phyloP scores from a whole-genome alignment of 306 rosid species.

The Trifolium pratense region DNA sequence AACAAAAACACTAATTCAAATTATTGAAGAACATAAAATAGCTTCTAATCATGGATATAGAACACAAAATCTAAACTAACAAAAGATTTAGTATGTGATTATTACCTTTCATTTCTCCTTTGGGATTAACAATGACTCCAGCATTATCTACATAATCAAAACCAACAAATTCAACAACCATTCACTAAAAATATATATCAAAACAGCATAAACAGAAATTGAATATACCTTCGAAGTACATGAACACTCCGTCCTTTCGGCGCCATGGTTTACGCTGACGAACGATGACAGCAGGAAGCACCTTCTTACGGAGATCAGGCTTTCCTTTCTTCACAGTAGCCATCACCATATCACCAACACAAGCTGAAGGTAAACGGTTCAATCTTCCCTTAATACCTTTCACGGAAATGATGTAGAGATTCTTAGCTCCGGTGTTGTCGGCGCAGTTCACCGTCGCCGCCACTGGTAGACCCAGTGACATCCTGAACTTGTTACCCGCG shows the following conservation, averaged over 20 bases:
- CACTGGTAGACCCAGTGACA: constrained; percentile 95
- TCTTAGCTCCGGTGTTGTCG: constrained; percentile 93
- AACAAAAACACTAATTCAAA: not conserved
- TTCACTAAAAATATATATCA: not conserved
- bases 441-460: constrained; percentile 97
- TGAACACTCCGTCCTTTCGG: constrained; percentile 93
- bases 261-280: constrained; percentile 94
- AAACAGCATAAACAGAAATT: no score
- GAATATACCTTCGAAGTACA: constrained; percentile 81
- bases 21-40: not conserved
- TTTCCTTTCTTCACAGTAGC: constrained; percentile 94
- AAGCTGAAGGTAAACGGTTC: constrained; percentile 84
- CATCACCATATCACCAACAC: constrained; percentile 97
- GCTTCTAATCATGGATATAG: not conserved
- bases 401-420: constrained; percentile 85
- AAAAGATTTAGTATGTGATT: not conserved
- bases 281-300: constrained; percentile 83
- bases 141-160: constrained; percentile 66
- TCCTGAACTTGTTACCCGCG: constrained; percentile 88
- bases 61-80: not conserved
- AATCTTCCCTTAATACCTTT: constrained; percentile 90
- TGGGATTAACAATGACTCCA: constrained; percentile 86
- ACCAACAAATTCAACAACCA: not conserved
- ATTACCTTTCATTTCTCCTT: constrained; percentile 91
- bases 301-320: constrained; percentile 93